Percentiles rank a stretch among this genome's conserved stretches.
Conservation (phyloP, 805 yeast genomes). For the Maudiozyma turicensis region DNA sequence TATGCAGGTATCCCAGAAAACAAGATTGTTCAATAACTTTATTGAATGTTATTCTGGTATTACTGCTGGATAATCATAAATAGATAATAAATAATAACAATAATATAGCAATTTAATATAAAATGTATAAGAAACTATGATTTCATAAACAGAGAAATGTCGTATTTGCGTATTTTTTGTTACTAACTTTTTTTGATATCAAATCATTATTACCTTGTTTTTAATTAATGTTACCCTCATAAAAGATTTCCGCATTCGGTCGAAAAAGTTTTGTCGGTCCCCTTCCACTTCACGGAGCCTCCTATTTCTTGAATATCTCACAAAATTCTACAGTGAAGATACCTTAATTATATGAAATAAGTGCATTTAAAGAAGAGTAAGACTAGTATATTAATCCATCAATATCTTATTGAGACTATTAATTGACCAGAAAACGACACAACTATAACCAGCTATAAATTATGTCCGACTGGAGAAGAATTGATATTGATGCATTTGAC, state of each 20-base stretch:
- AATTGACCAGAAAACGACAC: neutral
- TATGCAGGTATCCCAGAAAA: slow-evolving; percentile 88
- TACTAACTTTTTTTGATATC: too few species aligned
- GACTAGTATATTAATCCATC: neutral
- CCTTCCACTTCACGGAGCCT: neutral
- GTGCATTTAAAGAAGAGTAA: neutral
- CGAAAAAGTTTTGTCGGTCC: too few species aligned
- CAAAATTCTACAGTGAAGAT: too few species aligned
- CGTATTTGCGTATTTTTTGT: too few species aligned
- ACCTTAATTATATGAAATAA: too few species aligned
- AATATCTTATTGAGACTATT: neutral
- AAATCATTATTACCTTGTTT: too few species aligned
- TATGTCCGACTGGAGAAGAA: slow-evolving; percentile 73
- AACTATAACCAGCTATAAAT: neutral
- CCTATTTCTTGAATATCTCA: neutral
- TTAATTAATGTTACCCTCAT: neutral
- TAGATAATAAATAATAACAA: too few species aligned
- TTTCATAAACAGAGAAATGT: too few species aligned
- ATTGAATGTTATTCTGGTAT: neutral
- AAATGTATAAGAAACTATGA: too few species aligned
- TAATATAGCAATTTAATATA: too few species aligned
- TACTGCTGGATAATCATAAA: too few species aligned
- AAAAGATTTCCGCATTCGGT: neutral
- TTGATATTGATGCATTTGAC: slow-evolving; percentile 85
- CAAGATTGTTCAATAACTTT: slow-evolving; percentile 31